Conservation (phyloP, 345 rosid genomes). For the Syzygium oleosum region DNA sequence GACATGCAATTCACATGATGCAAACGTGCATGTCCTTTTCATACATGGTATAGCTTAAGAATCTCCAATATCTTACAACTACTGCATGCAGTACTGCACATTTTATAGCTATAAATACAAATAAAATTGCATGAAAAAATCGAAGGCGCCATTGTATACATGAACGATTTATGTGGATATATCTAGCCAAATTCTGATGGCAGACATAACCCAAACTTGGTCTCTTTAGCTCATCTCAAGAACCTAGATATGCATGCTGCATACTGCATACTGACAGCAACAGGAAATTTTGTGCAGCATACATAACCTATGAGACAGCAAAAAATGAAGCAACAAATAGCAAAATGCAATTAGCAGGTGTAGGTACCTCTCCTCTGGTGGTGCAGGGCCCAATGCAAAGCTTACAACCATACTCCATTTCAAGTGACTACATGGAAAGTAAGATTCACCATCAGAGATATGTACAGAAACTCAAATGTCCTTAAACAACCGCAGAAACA, state of each 20-base stretch:
- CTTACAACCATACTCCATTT: constrained; percentile 79
- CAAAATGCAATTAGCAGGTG: background rate
- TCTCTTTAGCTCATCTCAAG: background rate
- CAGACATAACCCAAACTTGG: background rate
- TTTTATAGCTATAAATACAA: background rate
- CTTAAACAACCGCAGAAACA: background rate
- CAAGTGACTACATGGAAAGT: constrained; percentile 51
- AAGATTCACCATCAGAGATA: background rate
- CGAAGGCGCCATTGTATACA: background rate
- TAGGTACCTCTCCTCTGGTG: constrained; percentile 87
- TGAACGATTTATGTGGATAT: background rate
- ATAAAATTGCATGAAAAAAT: background rate
- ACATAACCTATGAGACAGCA: background rate
- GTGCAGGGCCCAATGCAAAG: constrained; percentile 99
- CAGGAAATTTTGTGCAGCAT: background rate
- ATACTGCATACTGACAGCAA: background rate
- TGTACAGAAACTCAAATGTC: background rate
- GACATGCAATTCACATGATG: background rate
- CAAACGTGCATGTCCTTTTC: background rate
- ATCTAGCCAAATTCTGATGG: background rate
- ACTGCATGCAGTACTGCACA: background rate
- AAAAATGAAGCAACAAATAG: background rate
- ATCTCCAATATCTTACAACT: background rate
- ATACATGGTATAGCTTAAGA: background rate
- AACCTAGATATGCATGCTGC: background rate